These are phyloP conservation scores for Nicotiana obtusifolia DNA, from an alignment of 257 asterid genomes.

Conservation along the genomic window DNA sequence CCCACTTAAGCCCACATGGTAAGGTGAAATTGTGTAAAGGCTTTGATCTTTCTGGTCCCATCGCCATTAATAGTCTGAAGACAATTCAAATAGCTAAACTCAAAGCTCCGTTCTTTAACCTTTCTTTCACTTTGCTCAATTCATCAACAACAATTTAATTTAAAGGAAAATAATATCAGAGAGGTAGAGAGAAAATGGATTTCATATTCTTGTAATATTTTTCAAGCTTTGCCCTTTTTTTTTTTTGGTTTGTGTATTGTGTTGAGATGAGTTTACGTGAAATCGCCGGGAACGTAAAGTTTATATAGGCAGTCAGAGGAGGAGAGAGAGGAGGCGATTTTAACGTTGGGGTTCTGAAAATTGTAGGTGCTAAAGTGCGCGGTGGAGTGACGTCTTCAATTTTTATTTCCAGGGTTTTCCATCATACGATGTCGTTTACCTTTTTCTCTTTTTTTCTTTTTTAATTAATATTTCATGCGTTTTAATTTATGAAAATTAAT, in stretches of 20 bases:
- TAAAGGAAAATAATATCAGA: neutral
- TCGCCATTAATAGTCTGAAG: constrained; percentile 19
- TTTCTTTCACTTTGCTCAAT: neutral
- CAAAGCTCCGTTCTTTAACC: neutral
- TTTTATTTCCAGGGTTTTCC: neutral
- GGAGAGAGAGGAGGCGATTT: constrained; percentile 21
- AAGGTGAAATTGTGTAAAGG: constrained; percentile 63
- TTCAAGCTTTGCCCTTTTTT: neutral
- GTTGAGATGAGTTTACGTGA: constrained; percentile 13
- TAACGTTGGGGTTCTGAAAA: constrained; percentile 20
- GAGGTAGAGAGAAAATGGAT: neutral
- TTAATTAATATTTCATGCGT: too few species aligned
- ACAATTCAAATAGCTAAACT: neutral
- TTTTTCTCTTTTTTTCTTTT: rapidly evolving
- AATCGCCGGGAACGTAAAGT: constrained; percentile 27
- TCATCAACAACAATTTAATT: neutral
- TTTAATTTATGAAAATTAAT: too few species aligned
- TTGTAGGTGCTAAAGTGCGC: neutral
- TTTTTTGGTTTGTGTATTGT: neutral
- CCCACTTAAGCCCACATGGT: constrained; percentile 64
- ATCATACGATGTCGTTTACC: neutral
- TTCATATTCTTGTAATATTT: neutral
- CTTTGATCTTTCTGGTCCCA: constrained; percentile 53
- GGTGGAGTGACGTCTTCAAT: constrained; percentile 1
- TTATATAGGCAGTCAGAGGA: constrained; percentile 8